Percentiles rank a stretch among this genome's conserved stretches.
These are phyloP conservation scores for Pelargonium citronellum DNA, from an alignment of 441 rosid genomes.

Conservation along the genomic window DNA sequence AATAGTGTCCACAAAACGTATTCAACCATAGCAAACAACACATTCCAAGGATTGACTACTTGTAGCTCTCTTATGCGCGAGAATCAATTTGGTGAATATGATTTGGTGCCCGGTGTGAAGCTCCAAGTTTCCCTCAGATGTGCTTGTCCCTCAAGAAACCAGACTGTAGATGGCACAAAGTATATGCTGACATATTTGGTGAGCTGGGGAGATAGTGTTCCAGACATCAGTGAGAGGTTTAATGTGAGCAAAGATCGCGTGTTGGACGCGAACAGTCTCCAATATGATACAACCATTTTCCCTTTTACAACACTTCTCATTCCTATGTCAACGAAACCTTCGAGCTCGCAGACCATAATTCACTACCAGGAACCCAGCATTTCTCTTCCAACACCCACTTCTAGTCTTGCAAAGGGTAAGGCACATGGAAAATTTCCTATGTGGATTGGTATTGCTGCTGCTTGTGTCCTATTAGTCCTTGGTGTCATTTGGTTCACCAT, in stretches of 20 bases:
- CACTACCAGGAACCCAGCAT: neutral
- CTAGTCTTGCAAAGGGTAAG: neutral
- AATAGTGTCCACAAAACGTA: constrained; percentile 15
- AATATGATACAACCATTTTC: constrained; percentile 17
- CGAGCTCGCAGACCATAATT: constrained; percentile 27
- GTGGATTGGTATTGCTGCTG: constrained; percentile 28
- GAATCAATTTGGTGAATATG: constrained; percentile 16
- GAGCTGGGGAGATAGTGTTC: constrained; percentile 22
- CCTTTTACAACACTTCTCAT: constrained; percentile 42
- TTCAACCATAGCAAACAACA: constrained; percentile 23
- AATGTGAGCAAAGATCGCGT: constrained; percentile 24
- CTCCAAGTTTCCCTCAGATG: constrained; percentile 40
- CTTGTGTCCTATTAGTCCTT: constrained; percentile 23
- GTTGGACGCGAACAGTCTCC: constrained; percentile 35
- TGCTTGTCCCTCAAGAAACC: constrained; percentile 46
- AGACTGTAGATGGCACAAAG: constrained; percentile 25
- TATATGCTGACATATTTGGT: constrained; percentile 37
- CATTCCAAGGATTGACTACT: constrained; percentile 39
- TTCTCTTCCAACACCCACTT: neutral
- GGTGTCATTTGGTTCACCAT: constrained; percentile 14
- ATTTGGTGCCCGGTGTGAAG: constrained; percentile 17
- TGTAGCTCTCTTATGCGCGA: constrained; percentile 30
- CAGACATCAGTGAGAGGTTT: constrained; percentile 30
- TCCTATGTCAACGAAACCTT: constrained; percentile 32
- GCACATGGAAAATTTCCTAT: constrained; percentile 20